Percentiles rank a stretch among this genome's conserved stretches.
These are phyloP conservation scores for Peniophora sp. DNA, from an alignment of 1,284 basidiomycete genomes.

Conservation along the genomic window DNA sequence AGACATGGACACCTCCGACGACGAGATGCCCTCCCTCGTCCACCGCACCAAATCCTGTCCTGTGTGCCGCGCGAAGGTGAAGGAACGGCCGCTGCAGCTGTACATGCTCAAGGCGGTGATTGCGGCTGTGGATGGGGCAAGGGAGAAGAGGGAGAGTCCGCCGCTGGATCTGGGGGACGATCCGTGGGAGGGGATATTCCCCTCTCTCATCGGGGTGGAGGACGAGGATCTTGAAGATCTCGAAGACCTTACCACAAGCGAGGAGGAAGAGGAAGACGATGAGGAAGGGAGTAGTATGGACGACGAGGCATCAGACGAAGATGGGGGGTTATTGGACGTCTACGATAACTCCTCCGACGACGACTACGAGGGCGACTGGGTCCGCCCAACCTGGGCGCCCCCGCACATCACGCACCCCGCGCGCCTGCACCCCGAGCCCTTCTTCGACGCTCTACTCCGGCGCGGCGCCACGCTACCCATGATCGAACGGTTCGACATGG, in stretches of 20 bases:
- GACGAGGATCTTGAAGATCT: slow-evolving; percentile 28
- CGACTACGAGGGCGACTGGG: slow-evolving; percentile 30
- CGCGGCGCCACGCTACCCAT: slow-evolving; percentile 54
- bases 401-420: slow-evolving; percentile 35
- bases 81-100: slow-evolving; percentile 51
- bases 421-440: slow-evolving; percentile 25
- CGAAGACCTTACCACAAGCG: slow-evolving; percentile 25
- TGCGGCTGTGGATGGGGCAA: slow-evolving; percentile 37
- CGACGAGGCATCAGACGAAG: no score
- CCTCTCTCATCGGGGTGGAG: slow-evolving; percentile 27
- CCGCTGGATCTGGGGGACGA: slow-evolving; percentile 34
- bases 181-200: slow-evolving; percentile 64
- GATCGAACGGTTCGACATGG: slow-evolving; percentile 47
- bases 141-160: slow-evolving; percentile 17
- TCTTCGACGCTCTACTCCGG: slow-evolving; percentile 38
- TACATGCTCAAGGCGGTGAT: slow-evolving; percentile 60
- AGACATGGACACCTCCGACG: slow-evolving; percentile 47
- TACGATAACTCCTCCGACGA: slow-evolving; percentile 27
- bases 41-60: slow-evolving; percentile 62
- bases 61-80: slow-evolving; percentile 53
- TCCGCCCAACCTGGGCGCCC: slow-evolving; percentile 48
- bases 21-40: slow-evolving; percentile 41
- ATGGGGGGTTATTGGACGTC: slow-evolving; percentile 25
- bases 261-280: slow-evolving; percentile 21
- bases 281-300: slow-evolving; percentile 12